These are phyloP conservation scores for Fraxinus quadrangulata DNA, from an alignment of 257 asterid species.

Conservation along the genomic window DNA sequence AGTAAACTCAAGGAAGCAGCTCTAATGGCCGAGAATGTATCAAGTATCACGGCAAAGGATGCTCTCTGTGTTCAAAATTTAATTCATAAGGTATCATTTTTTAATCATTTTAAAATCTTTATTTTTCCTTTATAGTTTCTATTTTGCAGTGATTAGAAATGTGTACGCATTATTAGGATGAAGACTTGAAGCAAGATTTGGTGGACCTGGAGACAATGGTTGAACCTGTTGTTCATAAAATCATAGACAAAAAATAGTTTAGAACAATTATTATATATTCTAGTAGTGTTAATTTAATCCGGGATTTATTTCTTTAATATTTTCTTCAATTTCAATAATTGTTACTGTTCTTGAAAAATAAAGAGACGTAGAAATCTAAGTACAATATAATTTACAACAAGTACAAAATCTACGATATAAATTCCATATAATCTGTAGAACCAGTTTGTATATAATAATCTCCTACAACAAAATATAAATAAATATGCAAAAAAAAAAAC, in stretches of 20 bases:
- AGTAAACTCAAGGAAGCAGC: slow-evolving; percentile 62
- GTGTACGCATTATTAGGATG: slow-evolving; percentile 37
- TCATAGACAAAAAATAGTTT: slow-evolving; percentile 20
- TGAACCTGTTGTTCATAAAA: slow-evolving; percentile 50
- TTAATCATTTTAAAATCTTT: not conserved
- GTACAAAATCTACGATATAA: too few species aligned
- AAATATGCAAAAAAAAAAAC: too few species aligned
- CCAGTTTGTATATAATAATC: too few species aligned
- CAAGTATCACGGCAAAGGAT: slow-evolving; percentile 49
- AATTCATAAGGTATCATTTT: slow-evolving; percentile 48
- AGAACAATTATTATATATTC: not conserved
- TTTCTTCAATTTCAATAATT: too few species aligned
- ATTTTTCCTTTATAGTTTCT: not conserved
- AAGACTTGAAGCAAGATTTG: slow-evolving; percentile 62
- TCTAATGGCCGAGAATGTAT: slow-evolving; percentile 48
- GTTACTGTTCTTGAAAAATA: too few species aligned
- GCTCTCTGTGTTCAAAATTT: slow-evolving; percentile 50
- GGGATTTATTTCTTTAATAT: too few species aligned
- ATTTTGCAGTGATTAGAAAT: not conserved
- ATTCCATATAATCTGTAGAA: too few species aligned
- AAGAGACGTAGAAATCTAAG: too few species aligned
- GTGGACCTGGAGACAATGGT: slow-evolving; percentile 50
- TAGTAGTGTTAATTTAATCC: too few species aligned
- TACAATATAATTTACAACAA: too few species aligned
- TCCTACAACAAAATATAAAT: too few species aligned